Evolutionary conservation across 148 eudicot genomes (phyloP).

Genomic region (Tetragonia tetragonoides): DNA sequence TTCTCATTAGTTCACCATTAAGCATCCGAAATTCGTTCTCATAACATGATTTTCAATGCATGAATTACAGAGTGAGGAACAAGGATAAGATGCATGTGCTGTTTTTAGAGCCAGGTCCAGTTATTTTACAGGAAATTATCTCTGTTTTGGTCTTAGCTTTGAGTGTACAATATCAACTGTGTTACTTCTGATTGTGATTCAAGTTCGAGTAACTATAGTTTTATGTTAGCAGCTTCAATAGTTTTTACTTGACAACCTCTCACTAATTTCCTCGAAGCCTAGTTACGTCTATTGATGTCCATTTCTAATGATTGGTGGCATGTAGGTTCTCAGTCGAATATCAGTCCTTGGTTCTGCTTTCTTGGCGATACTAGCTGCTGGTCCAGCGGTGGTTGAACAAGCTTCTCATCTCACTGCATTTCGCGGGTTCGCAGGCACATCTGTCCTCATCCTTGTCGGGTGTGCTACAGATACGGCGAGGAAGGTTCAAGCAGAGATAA

Average conservation of each 20-base stretch:
- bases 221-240: background rate
- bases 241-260: background rate
- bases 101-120: background rate
- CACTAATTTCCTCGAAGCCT: background rate
- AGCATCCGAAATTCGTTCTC: background rate
- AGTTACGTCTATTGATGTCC: background rate
- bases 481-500: slow-evolving; percentile 93
- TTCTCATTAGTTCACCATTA: background rate
- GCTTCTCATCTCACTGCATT: slow-evolving; percentile 87
- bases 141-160: background rate
- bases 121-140: too few relatives aligned
- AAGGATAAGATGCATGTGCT: background rate
- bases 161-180: background rate
- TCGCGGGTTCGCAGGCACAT: slow-evolving; percentile 92
- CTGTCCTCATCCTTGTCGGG: slow-evolving; percentile 96
- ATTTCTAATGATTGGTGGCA: slow-evolving; percentile 1
- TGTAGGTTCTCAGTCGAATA: slow-evolving; percentile 83
- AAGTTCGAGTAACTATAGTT: background rate
- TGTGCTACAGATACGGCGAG: slow-evolving; percentile 98
- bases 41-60: background rate
- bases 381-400: slow-evolving; percentile 90
- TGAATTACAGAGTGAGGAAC: background rate
- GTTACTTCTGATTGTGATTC: background rate
- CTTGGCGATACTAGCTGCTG: slow-evolving; percentile 90
- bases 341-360: slow-evolving; percentile 91